A percentile compares a stretch with the other conserved stretches of the same genome.
These are phyloP conservation scores for Falciphora oryzae DNA, from an alignment of 2,329 filamentous ascomycete species.

Conservation along the genomic window DNA sequence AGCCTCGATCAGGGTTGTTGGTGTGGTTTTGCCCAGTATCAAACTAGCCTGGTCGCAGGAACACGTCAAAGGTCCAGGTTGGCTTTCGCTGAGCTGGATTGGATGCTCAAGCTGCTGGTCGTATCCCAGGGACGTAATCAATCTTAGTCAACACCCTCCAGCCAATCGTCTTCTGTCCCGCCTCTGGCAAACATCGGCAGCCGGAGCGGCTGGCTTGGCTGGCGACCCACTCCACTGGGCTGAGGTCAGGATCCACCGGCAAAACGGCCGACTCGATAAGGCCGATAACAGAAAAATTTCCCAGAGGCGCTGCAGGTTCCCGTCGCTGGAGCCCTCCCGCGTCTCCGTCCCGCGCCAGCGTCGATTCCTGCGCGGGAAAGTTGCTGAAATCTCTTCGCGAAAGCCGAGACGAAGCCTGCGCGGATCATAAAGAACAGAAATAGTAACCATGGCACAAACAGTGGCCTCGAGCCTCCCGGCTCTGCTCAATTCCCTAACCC, in stretches of 20 bases:
- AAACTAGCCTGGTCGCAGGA: not conserved
- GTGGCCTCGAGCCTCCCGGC: conserved; percentile 31
- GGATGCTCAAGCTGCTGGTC: not conserved
- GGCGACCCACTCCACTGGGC: not conserved
- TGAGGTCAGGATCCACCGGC: too few relatives aligned
- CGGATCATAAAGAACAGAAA: not conserved
- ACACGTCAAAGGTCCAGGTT: conserved; percentile 1
- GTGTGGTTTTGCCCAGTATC: not conserved
- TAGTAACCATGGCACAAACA: conserved; percentile 17
- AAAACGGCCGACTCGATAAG: not conserved
- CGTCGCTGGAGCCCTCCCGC: too few relatives aligned
- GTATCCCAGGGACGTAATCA: not conserved
- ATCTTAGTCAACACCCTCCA: not conserved
- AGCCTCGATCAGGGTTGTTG: not conserved
- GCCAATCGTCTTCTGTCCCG: not conserved
- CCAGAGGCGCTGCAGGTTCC: too few relatives aligned
- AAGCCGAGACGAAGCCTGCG: not conserved
- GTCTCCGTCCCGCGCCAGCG: too few relatives aligned
- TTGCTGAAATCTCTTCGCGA: not conserved
- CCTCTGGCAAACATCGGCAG: not conserved
- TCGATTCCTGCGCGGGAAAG: not conserved
- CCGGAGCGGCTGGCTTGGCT: too few relatives aligned
- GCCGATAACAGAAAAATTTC: not conserved
- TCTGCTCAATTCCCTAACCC: conserved; percentile 49
- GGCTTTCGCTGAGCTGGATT: not conserved